Evolutionary conservation across 1,284 basidiomycete species (phyloP).

Genomic region (Prillingera fragicola): DNA sequence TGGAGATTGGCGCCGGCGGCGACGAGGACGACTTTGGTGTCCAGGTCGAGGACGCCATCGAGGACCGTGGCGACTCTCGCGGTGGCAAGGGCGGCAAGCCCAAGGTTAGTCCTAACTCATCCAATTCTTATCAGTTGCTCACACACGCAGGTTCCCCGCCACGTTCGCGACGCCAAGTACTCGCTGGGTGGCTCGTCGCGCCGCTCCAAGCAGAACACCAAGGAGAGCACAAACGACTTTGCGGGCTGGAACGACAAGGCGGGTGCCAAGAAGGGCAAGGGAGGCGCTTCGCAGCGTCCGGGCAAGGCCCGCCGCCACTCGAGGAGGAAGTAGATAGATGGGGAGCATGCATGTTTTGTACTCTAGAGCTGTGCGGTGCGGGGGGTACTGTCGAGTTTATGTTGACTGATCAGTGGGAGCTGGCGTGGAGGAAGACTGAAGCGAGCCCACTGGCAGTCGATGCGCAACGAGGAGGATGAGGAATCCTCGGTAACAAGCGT

Average conservation of each 20-base stretch:
- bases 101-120: constrained; percentile 34
- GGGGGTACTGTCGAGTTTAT: too few species aligned
- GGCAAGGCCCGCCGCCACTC: constrained; percentile 30
- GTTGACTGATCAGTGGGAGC: too few species aligned
- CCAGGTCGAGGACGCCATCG: constrained; percentile 11
- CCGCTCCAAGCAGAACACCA: constrained; percentile 73
- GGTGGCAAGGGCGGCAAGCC: constrained; percentile 33
- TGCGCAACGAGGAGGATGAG: too few species aligned
- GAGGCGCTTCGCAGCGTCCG: constrained; percentile 23
- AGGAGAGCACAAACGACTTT: constrained; percentile 69
- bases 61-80: constrained; percentile 26
- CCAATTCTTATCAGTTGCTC: neutral
- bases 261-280: constrained; percentile 43
- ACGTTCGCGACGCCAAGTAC: constrained; percentile 69
- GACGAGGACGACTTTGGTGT: constrained; percentile 43
- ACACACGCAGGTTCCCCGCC: constrained; percentile 54
- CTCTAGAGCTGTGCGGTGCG: neutral
- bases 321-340: constrained; percentile 9
- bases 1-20: constrained; percentile 64
- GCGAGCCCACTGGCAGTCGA: too few species aligned
- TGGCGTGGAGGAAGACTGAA: too few species aligned
- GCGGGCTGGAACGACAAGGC: constrained; percentile 48
- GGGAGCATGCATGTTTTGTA: constrained; percentile 1
- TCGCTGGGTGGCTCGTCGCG: constrained; percentile 63
- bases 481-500: too few species aligned